A percentile compares a stretch with the other conserved stretches of the same genome.
These are phyloP conservation scores for Urostyla sp. DNA, from an alignment of 73 alveolate species.

Conservation along the genomic window DNA sequence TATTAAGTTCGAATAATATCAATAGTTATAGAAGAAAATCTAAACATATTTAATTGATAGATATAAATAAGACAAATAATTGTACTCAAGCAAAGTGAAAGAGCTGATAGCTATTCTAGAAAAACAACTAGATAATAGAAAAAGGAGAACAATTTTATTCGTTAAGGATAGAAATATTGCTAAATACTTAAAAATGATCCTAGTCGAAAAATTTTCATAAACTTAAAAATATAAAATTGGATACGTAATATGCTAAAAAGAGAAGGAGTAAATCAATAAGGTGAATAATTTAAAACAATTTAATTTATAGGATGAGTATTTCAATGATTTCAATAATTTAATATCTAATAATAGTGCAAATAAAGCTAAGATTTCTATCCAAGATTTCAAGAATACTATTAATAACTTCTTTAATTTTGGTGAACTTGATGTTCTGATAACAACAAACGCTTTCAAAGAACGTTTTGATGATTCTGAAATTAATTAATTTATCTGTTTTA, in stretches of 20 bases:
- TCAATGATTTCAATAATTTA: not conserved
- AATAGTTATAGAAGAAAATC: not conserved
- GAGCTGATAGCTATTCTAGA: slow-evolving; percentile 3
- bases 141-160: slow-evolving; percentile 60
- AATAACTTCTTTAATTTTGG: slow-evolving; percentile 53
- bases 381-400: slow-evolving; percentile 55
- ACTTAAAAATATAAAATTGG: slow-evolving; percentile 12
- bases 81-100: not conserved
- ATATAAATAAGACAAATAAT: not conserved
- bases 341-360: not conserved
- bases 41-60: not conserved
- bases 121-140: slow-evolving; percentile 19
- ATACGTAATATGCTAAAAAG: slow-evolving; percentile 27
- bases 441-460: slow-evolving; percentile 82
- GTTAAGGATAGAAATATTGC: slow-evolving; percentile 82
- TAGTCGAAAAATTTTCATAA: not conserved
- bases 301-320: not conserved
- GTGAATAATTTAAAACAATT: slow-evolving; percentile 36
- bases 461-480: slow-evolving; percentile 80
- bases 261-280: slow-evolving; percentile 23
- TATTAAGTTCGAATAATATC: not conserved
- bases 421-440: slow-evolving; percentile 69
- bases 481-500: slow-evolving; percentile 66
- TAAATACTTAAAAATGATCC: slow-evolving; percentile 48
- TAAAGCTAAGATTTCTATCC: not conserved